Base-by-base conservation (phyloP, 2,329 filamentous ascomycete species). In the Penicillium sp. region DNA sequence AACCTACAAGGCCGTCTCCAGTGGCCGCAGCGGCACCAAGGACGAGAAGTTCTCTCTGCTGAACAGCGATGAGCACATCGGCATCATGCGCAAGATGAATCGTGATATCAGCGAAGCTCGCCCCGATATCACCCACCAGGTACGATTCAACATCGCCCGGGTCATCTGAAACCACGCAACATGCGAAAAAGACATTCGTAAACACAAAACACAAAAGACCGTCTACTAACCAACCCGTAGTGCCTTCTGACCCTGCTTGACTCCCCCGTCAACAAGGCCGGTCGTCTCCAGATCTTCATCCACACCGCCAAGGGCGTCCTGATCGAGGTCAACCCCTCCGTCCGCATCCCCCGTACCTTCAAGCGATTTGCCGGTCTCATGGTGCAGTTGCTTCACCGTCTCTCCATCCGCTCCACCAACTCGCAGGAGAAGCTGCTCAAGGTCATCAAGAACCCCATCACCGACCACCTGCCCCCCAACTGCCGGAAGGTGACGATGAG, bases 81-180 rank as follows among this genome's bases (percentile, higher is more conserved):
- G 94, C 59, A 90, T 97, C 62, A 96, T 99, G 92, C 89, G 94
- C 70, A 99, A 97, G 82, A 97, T 97, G 93, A 96, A 96, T 74
- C 85, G 94, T 66, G 94, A 99, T 73, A 97, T 99, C 63, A 97
- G 92, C 74, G 94, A 99, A 77, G 94, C 94, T 57, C 87, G 94
- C 65, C 94, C 94, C 43, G 94, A 99, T 76, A 99, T 99, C 69
- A 96, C 94, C 43, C 94, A 99, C 75, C 94, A 97, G 91, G 93
- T 97, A 80, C 70, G 84, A 75, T 58, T 63, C 52, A 43, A 58
- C 34, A 27, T 29, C 45, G 50, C 45, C 24, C 49, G 46, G 49
- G 51, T 44, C 44, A 34, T 42, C 21, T 36, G 16, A 31, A 43
- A 48, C 29, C 24, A 40, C 6, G 21, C 16, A 21, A 40, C 13